These are phyloP conservation scores for Claviceps sp. DNA, from an alignment of 2,329 filamentous ascomycete genomes.

Conservation along the genomic window DNA sequence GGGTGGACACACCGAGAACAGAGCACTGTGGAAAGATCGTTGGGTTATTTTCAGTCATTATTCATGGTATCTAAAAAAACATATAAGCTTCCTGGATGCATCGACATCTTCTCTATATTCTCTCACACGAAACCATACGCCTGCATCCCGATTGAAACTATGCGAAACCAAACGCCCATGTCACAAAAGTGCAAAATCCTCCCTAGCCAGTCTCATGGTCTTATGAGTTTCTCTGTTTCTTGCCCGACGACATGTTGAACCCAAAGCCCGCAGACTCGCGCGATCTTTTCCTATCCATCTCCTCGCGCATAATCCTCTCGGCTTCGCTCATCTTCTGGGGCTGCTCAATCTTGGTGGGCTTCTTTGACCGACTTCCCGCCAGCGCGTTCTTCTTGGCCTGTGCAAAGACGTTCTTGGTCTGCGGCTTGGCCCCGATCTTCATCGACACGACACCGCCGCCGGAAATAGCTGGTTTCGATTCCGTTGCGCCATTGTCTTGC, in stretches of 20 bases:
- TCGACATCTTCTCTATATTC: neutral
- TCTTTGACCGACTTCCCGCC: conserved; percentile 41
- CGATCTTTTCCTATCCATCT: conserved; percentile 57
- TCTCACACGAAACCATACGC: neutral
- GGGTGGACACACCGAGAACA: neutral
- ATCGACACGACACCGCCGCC: conserved; percentile 43
- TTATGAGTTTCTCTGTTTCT: conserved; percentile 34
- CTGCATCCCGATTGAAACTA: neutral
- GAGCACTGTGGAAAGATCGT: neutral
- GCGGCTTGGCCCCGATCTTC: conserved; percentile 50
- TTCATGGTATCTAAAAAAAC: conserved; percentile 1
- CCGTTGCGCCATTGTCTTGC: conserved; percentile 8
- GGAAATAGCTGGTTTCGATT: conserved; percentile 19
- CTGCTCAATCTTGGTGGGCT: conserved; percentile 40
- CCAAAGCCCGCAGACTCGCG: conserved; percentile 35
- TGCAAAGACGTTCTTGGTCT: conserved; percentile 66
- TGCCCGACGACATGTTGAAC: conserved; percentile 32
- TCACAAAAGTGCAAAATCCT: neutral
- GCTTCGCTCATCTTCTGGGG: conserved; percentile 80
- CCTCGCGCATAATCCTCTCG: conserved; percentile 79
- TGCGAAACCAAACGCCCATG: neutral
- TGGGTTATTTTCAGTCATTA: neutral
- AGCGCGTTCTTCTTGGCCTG: conserved; percentile 57
- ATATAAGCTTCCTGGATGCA: neutral
- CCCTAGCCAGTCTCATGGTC: neutral